Evolutionary conservation across 75 land plant species (phyloP).

Genomic region (Cupressus sempervirens): DNA sequence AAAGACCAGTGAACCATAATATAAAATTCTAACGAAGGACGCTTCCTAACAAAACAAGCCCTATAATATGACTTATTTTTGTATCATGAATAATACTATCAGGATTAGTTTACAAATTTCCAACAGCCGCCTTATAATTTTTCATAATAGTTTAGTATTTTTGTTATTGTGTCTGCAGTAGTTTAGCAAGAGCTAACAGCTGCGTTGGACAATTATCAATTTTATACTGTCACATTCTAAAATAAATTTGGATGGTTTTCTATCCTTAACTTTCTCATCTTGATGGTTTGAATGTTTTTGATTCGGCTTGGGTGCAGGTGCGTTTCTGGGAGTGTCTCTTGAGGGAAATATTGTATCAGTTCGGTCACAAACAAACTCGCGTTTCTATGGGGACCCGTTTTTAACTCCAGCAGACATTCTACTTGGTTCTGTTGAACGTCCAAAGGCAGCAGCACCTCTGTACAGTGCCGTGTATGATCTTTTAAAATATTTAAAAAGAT

Average conservation of each 20-base stretch:
- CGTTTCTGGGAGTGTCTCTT: constrained; percentile 76
- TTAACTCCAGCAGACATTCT: constrained; percentile 66
- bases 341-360: constrained; percentile 70
- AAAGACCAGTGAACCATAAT: neutral
- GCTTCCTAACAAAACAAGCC: neutral
- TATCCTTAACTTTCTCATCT: neutral
- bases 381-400: constrained; percentile 81
- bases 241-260: neutral
- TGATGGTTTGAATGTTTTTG: neutral
- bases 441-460: constrained; percentile 68
- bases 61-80: neutral
- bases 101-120: neutral
- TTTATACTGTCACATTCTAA: neutral
- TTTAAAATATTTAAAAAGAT: constrained; percentile 25
- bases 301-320: constrained; percentile 43
- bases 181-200: neutral
- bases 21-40: neutral
- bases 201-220: neutral
- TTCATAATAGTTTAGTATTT: neutral
- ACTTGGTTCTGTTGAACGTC: constrained; percentile 56
- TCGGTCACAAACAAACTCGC: constrained; percentile 53
- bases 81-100: neutral
- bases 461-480: constrained; percentile 64
- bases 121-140: neutral
- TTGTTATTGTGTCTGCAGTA: neutral